A percentile compares a stretch with the other conserved stretches of the same genome.
Evolutionary conservation across 129 eudicot genomes (phyloP).

Genomic region (Escallonia herrerae): DNA sequence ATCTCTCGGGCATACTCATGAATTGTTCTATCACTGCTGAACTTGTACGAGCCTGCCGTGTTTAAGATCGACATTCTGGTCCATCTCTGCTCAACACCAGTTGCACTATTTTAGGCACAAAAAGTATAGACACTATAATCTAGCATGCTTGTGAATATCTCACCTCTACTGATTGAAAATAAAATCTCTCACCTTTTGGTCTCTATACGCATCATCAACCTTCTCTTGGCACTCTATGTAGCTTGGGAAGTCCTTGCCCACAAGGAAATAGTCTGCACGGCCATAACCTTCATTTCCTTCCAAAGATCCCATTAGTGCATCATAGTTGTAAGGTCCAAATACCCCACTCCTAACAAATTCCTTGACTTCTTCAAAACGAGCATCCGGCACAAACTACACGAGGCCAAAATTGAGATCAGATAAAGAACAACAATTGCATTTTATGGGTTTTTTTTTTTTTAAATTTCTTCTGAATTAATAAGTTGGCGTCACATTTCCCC

Average conservation of each 20-base stretch:
- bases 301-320: slow-evolving; percentile 37
- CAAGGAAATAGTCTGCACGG: slow-evolving; percentile 47
- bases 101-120: neutral
- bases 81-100: slow-evolving; percentile 69
- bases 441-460: too few species aligned
- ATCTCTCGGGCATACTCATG: too few species aligned
- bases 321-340: slow-evolving; percentile 30
- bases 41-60: too few species aligned
- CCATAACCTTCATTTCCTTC: slow-evolving; percentile 52
- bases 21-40: too few species aligned
- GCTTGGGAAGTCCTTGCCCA: slow-evolving; percentile 48
- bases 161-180: too few species aligned
- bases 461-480: too few species aligned
- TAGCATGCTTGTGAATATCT: too few species aligned
- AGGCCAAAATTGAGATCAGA: neutral
- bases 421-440: neutral
- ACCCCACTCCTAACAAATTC: slow-evolving; percentile 36
- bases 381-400: slow-evolving; percentile 40
- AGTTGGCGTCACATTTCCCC: too few species aligned
- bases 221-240: slow-evolving; percentile 46
- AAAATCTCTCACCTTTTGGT: slow-evolving; percentile 31
- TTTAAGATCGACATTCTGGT: slow-evolving; percentile 24
- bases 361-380: slow-evolving; percentile 41
- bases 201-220: slow-evolving; percentile 41
- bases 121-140: neutral